These are phyloP conservation scores for Penicillium janthinellum DNA, from an alignment of 2,329 filamentous ascomycete genomes.

Conservation along the genomic window DNA sequence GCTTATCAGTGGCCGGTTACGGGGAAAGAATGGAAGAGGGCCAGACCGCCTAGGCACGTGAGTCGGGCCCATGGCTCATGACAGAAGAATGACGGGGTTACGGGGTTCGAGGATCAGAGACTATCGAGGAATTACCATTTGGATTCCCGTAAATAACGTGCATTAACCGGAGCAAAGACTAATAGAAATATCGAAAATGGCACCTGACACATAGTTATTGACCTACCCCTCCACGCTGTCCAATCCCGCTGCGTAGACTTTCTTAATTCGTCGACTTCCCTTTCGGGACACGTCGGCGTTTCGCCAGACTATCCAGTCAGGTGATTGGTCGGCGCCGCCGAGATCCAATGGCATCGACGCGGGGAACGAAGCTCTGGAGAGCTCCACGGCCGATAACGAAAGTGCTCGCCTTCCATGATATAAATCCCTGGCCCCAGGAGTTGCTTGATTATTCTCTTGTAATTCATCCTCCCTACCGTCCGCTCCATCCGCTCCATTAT, in stretches of 20 bases:
- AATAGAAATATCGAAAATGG: background rate
- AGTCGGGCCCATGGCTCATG: background rate
- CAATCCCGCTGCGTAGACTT: constrained; percentile 24
- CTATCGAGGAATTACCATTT: background rate
- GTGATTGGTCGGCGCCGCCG: constrained; percentile 31
- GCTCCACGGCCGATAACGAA: constrained; percentile 25
- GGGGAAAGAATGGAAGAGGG: background rate
- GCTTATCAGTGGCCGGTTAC: background rate
- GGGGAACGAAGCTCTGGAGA: constrained; percentile 24
- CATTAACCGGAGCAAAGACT: background rate
- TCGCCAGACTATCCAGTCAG: background rate
- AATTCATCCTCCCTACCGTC: background rate
- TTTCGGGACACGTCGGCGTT: constrained; percentile 23
- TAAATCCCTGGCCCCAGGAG: constrained; percentile 23
- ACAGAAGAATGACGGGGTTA: background rate
- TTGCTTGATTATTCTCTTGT: background rate
- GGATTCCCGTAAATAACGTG: background rate
- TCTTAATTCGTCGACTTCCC: constrained; percentile 24
- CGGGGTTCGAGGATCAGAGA: no score
- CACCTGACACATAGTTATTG: constrained; percentile 2
- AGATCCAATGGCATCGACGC: constrained; percentile 26
- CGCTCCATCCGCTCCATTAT: background rate
- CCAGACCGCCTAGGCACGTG: background rate
- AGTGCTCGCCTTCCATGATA: constrained; percentile 11
- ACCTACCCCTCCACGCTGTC: background rate